Evolutionary conservation across 2,329 filamentous ascomycete species (phyloP).

Genomic region (Venturia effusa): DNA sequence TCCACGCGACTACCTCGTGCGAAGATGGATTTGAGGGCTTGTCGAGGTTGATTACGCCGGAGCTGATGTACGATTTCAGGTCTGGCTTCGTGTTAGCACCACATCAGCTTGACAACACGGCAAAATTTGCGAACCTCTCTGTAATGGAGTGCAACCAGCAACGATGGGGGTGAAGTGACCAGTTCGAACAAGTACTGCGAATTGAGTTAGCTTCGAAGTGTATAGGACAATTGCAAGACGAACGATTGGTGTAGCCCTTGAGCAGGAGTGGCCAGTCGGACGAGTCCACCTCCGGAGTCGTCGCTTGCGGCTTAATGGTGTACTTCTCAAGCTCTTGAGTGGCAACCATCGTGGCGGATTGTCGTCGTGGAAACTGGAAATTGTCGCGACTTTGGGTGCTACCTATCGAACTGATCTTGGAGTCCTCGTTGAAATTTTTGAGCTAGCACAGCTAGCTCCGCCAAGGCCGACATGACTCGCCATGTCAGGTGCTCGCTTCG

Average conservation of each 20-base stretch:
- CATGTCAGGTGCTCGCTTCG: not conserved
- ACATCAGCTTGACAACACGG: not conserved
- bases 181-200: conserved; percentile 74
- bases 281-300: conserved; percentile 68
- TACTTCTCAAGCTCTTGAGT: conserved; percentile 10
- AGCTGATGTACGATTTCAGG: conserved; percentile 93
- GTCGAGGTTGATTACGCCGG: conserved; percentile 96
- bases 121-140: conserved; percentile 40
- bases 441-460: not conserved
- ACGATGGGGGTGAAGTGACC: conserved; percentile 96
- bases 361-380: not conserved
- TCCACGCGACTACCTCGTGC: conserved; percentile 98
- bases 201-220: not conserved
- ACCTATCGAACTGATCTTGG: not conserved
- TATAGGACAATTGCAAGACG: conserved; percentile 26
- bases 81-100: conserved; percentile 35
- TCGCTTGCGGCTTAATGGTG: conserved; percentile 43
- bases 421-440: not conserved
- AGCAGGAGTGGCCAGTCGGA: conserved; percentile 87
- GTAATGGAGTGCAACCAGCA: conserved; percentile 79
- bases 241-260: conserved; percentile 92
- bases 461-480: not conserved
- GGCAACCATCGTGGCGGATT: conserved; percentile 12
- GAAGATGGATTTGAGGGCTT: conserved; percentile 96
- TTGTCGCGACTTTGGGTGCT: not conserved